Evolutionary conservation across 2,329 filamentous ascomycete species (phyloP).

Genomic region (Paecilomyces niveus): DNA sequence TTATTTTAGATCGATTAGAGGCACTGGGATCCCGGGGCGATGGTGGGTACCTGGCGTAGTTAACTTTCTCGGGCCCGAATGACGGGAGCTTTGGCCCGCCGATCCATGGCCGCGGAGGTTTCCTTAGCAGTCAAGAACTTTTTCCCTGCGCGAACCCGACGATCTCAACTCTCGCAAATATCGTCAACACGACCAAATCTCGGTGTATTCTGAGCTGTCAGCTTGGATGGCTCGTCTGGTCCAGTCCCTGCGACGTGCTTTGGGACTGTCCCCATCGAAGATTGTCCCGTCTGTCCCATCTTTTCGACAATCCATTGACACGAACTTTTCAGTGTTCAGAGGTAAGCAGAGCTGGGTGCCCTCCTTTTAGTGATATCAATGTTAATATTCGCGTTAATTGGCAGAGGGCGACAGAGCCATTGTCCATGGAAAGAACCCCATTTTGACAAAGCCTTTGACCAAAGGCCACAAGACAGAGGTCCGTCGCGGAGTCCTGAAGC

Average conservation of each 20-base stretch:
- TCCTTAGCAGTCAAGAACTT: too few relatives aligned
- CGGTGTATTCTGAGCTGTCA: neutral
- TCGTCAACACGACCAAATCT: neutral
- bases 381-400: neutral
- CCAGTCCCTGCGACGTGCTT: conserved; percentile 21
- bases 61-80: too few relatives aligned
- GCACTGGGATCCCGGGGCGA: too few relatives aligned
- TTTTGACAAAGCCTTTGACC: conserved; percentile 37
- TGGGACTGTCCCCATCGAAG: conserved; percentile 17
- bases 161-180: neutral
- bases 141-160: too few relatives aligned
- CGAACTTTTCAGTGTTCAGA: conserved; percentile 32
- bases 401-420: conserved; percentile 39
- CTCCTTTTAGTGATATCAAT: neutral
- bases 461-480: conserved; percentile 28
- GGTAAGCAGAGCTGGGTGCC: conserved; percentile 14
- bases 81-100: neutral
- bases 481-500: conserved; percentile 30
- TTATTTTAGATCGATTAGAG: too few relatives aligned
- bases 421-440: conserved; percentile 29
- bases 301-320: conserved; percentile 24
- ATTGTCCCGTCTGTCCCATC: conserved; percentile 8
- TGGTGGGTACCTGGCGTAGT: too few relatives aligned
- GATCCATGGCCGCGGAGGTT: neutral
- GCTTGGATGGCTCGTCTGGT: conserved; percentile 28